phyloP scores from a whole-genome alignment of 139 green algal species.

The Chlorella sp. region DNA sequence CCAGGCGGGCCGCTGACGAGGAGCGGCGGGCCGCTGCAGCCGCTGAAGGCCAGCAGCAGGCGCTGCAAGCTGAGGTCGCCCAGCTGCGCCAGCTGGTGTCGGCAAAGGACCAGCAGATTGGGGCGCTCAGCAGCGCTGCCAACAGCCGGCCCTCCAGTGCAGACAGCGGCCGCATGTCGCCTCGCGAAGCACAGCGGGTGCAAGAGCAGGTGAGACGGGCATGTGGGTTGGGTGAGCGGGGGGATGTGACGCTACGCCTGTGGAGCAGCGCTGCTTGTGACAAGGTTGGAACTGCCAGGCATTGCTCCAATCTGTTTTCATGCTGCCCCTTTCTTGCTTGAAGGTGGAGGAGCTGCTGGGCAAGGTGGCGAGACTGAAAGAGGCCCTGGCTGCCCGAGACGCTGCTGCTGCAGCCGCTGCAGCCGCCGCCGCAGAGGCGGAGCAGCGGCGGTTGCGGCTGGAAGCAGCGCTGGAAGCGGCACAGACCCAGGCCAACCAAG shows the following conservation, averaged over 20 bases:
- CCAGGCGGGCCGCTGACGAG: background rate
- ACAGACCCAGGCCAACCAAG: background rate
- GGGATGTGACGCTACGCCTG: no score
- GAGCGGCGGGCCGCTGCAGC: background rate
- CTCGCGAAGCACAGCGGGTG: background rate
- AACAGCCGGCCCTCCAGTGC: background rate
- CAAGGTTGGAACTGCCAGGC: no score
- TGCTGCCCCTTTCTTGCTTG: background rate
- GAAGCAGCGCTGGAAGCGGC: background rate
- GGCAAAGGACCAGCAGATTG: slow-evolving; percentile 38
- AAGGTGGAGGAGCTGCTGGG: slow-evolving; percentile 5
- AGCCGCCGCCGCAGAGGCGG: background rate
- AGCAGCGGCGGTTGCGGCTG: slow-evolving; percentile 14
- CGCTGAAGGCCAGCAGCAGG: background rate
- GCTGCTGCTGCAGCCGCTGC: background rate
- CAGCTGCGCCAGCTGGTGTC: slow-evolving; percentile 20
- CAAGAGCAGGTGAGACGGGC: background rate
- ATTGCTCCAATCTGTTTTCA: background rate
- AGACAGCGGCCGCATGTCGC: background rate
- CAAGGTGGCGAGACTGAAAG: background rate
- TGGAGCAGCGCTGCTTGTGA: background rate
- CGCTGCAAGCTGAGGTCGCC: background rate
- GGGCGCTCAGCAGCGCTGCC: slow-evolving; percentile 15
- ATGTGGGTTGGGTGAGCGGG: no score
- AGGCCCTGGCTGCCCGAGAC: background rate